Base-by-base conservation (phyloP, 2,329 filamentous ascomycete species). In the Botrytis byssoidea region DNA sequence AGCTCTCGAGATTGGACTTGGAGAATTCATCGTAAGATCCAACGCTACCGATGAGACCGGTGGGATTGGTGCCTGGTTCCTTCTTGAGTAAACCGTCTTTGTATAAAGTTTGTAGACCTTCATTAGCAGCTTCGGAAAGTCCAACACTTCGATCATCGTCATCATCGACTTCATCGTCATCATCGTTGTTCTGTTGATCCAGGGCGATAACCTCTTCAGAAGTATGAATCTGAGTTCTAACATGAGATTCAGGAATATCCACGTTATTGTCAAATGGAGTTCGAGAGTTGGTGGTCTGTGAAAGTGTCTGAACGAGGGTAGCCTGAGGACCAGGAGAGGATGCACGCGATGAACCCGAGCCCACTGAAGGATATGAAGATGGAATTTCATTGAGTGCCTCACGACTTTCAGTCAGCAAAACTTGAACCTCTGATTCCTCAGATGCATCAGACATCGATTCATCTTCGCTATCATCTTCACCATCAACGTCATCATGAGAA, bases 61-160 rank as follows among this genome's bases (percentile, higher is more conserved):
- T 29, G 16, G 35, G 59, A 29, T 42, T 32, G 5, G 40, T 48
- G 29, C 29, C 51, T 60, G 64, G 71, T n/a, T 55, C 32, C 25
- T 61, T 48, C 29, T 72, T 71, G 8, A 72, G 59, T 22, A 74
- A 71, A 60, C 67, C 74, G 44, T 78, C 77, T 29, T 73, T 75
- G 29, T 76, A 74, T 20, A 80, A 72, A 55, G 72, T 77, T 69
- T 70, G 74, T 40, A 80, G 66, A 29, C 76, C 78, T 70, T 77
- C 77, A 29, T 69, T 74, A 2, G 74, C 78, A 55, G 76, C 78
- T 44, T 79, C 78, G 3, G 76, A 77, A 29, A 79, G 77, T 20
- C 77, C 75, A 29, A 80, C 77, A 55, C 77, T 80, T 61, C 51
- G 65, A 32, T 70, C 70, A 32, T 76, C 74, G 10, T 71, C 73